Evolutionary conservation across 2,329 filamentous ascomycete species (phyloP), one percentile per base, ranked within the genome.

Genomic region (Escovopsis sp.): DNA sequence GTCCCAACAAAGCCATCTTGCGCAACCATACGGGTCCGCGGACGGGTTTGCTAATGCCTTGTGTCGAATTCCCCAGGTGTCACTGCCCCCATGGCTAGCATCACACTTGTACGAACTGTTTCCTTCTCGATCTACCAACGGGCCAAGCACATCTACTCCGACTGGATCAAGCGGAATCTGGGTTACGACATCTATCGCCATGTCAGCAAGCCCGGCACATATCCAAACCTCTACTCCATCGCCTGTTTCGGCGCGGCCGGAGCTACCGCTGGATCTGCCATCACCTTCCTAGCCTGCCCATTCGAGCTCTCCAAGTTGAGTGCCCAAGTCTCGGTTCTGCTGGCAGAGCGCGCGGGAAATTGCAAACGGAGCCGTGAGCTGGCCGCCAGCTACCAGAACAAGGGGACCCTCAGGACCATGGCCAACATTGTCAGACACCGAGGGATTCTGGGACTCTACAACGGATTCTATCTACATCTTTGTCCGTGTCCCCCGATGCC

Each of bases 261-360:
- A 39, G 84, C 83, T 34, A 84, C 80, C 11, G 81, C 85, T 39
- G 85, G 85, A 43, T 85, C 81, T 16, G 72, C 77, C 45, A 88
- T 91, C 42, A 88, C 85, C 8, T 69, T 82, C 39, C 75, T 91
- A 51, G 84, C 85, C 50, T 93, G 85, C 55, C 85, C 85, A 1
- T 93, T 93, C 56, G 85, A 93, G 60, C 71, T 93, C 58, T 88
- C 84, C n/a, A 93, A 93, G 60, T 70, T 91, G 45, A 88, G 82
- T 57, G 84, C 85, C 13, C 85, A 93, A 58, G 81, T 91, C 15
- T 87, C 85, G 2, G 81, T 87, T 10, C 66, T 89, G 45, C 75
- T 88, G 65, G 80, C 81, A 14, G 58, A 63, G 43, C 56, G 61
- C 7, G 58, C 58, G 12, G 53, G 51, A 7, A 50, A 50, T 14